A percentile compares a stretch with the other conserved stretches of the same genome.
Conservation (phyloP, 257 asterid species). For the Solanum boliviense region DNA sequence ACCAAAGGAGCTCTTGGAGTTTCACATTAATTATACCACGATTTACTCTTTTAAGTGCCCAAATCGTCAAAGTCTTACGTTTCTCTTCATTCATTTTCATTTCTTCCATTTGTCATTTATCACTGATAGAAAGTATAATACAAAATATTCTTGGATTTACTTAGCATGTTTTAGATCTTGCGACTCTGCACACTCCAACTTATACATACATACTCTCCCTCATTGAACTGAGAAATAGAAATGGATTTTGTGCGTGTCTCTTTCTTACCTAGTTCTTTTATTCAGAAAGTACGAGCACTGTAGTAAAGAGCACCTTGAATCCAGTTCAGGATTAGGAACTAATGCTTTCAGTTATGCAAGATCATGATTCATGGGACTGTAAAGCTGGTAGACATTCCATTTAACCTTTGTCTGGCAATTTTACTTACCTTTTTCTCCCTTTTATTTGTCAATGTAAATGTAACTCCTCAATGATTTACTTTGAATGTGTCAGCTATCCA, state of each 20-base stretch:
- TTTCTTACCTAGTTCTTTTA: neutral
- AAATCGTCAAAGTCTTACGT: neutral
- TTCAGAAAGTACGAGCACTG: neutral
- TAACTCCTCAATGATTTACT: no score
- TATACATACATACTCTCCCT: neutral
- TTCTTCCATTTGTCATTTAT: no score
- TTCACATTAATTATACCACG: neutral
- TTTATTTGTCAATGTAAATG: no score
- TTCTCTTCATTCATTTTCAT: neutral
- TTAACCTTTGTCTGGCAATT: no score
- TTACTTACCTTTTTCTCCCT: no score
- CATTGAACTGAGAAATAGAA: neutral
- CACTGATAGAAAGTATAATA: neutral
- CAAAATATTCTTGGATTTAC: neutral
- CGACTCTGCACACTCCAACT: neutral
- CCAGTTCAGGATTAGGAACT: no score
- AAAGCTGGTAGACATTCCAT: no score
- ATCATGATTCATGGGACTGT: no score
- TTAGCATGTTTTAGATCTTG: neutral
- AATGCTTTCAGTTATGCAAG: no score
- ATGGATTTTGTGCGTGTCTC: neutral
- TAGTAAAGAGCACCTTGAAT: no score
- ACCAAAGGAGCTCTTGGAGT: neutral
- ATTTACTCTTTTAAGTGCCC: neutral
- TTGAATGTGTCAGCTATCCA: no score